Base-by-base conservation (phyloP, 2,329 filamentous ascomycete species). In the Coniochaeta hoffmannii region DNA sequence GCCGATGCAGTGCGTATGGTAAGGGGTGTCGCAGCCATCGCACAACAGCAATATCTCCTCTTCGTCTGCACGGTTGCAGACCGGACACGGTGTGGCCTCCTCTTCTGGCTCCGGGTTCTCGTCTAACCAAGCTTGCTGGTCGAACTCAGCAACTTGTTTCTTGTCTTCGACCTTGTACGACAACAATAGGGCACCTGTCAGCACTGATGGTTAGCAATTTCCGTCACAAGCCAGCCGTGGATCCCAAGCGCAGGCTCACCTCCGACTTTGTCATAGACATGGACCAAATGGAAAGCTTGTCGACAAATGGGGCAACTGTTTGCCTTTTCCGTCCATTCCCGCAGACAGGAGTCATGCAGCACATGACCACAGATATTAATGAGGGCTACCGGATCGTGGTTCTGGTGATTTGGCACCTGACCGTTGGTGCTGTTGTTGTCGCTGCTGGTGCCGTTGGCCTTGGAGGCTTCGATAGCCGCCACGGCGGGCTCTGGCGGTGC, bases 261-360 rank as follows among this genome's bases (percentile, higher is more conserved):
- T 78, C 90, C 88, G 65, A 91, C 74, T 62, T 80, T 83, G 66
- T 88, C 84, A 70, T 88, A 88, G 59, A 99, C 85, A 68, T 94
- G 85, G 62, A 99, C 92, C 64, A 87, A 76, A 72, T 97, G 93
- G 76, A 99, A 97, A 60, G 82, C 85, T 65, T 90, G 88, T 63
- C 94, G 89, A 73, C 94, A 99, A 71, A 99, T 96, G 49, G 94
- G 94, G 71, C 94, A 99, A 69, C 92, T 97, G 73, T 97, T 99
- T 60, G 94, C 93, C 70, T 95, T 88, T 73, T 95, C 90, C 49
- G 93, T 90, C 94, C 94, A 99, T 63, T 91, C 90, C 64, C 88
- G 88, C 63, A 99, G 80, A 71, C 94, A 99, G 53, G 88, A 85
- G 74, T 99, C 87, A 74, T 99, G 94, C 63, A 99, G 79, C 63